Percentiles rank a stretch among this genome's conserved stretches.
Evolutionary conservation across 345 rosid genomes (phyloP).

Genomic region (Stellera chamaejasme): DNA sequence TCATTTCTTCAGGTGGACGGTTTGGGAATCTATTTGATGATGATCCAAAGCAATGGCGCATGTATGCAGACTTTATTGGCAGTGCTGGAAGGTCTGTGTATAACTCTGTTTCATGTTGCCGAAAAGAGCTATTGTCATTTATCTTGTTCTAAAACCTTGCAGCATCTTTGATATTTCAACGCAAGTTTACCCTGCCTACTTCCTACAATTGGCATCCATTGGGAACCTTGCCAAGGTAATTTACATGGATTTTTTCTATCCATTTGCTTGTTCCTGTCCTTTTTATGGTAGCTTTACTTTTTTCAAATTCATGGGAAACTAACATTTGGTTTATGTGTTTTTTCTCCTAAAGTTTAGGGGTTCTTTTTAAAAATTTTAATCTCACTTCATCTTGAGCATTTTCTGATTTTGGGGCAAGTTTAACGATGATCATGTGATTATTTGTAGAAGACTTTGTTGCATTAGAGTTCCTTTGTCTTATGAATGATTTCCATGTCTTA

Average conservation of each 20-base stretch:
- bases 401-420: too few relatives aligned
- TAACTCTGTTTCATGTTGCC: conserved; percentile 4
- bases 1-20: conserved; percentile 63
- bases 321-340: too few relatives aligned
- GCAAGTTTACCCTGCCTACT: conserved; percentile 84
- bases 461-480: too few relatives aligned
- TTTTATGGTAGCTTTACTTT: not conserved
- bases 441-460: too few relatives aligned
- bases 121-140: conserved; percentile 10
- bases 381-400: too few relatives aligned
- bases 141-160: conserved; percentile 16
- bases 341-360: too few relatives aligned
- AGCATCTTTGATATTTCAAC: conserved; percentile 92
- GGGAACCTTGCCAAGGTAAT: conserved; percentile 95
- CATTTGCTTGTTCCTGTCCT: not conserved
- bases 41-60: conserved; percentile 99
- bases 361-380: too few relatives aligned
- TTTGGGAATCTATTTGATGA: conserved; percentile 90
- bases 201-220: conserved; percentile 81
- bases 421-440: too few relatives aligned
- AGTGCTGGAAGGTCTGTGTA: conserved; percentile 80
- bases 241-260: not conserved
- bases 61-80: conserved; percentile 99
- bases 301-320: too few relatives aligned
- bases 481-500: too few relatives aligned